Evolutionary conservation across 176 grass and related monocot species (phyloP), one percentile per base, ranked within the genome.

Genomic region (Carex scoparia): DNA sequence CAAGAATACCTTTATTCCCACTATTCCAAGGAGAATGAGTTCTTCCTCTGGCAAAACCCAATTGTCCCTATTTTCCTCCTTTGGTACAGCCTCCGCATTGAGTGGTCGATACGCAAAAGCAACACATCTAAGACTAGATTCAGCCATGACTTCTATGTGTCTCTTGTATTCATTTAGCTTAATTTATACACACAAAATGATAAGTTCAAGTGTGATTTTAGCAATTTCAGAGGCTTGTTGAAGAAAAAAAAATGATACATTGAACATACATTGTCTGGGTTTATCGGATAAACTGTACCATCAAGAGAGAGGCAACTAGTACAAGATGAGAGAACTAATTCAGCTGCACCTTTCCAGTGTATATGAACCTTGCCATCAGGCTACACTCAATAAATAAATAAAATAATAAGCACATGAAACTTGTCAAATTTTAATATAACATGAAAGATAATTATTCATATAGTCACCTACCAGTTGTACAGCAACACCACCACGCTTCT

Each of bases 261-360:
- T 81, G 9, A 31, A 61, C 61, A 85, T 89, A 90, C 95, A 89
- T 98, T 91, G 48, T 93, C 88, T 81, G 69, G 48, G 84, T 19
- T 86, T 81, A 98, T 89, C 67, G 88, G 73, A 72, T 92, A 89
- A 89, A 92, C 38, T 59, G 86, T 90, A 89, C 95, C 88, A 65
- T 93, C 85, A 28, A 85, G 48, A 84, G 84, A 88, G 84, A 98
- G 84, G 84, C 86, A 98, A 86, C 88, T 93, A 84, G 89, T 98
- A 89, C 93, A 95, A 85, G 89, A 90, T 40, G 93, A 85, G 59
- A 98, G 84, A 57, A 98, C 87, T 84, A 98, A 49, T 86, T 98
- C 95, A 72, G 93, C 95, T 86, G 95, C 95, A 78, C 95, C 95
- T 93, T 98, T 98, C 95, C 95, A 98, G 70, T 98, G 91, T 54